Base-by-base conservation (phyloP, 495 filamentous ascomycete genomes). In the Penicillium paradoxum region DNA sequence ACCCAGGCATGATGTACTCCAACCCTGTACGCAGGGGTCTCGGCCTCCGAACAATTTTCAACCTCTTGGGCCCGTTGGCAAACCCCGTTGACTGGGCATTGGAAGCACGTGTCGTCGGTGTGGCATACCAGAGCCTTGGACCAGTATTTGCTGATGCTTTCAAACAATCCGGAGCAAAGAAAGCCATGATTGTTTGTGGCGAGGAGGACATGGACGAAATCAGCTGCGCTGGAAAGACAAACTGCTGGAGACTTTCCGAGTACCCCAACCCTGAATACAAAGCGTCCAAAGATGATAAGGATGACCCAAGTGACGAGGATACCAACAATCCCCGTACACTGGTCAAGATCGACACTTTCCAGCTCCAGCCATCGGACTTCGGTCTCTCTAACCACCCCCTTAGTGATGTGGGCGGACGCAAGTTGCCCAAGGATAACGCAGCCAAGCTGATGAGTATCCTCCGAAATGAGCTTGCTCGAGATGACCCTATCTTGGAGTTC, bases 131-230 rank as follows among this genome's bases (percentile, higher is more conserved):
- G 57, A 85, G 86, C 48, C 78, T 99, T 21, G 95, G 92, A 1
- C 83, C 82, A 6, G 83, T 90, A 13, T 99, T 97, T 66, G 90
- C 86, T 2, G 87, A 93, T 51, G 90, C 93, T 8, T 73, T 99
- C 40, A 73, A 76, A 11, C 73, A 95, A 50, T 79, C 79, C n/a
- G 91, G 91, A 29, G 81, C 83, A 4, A 79, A 75, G 56, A 96
- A 95, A 65, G 91, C 87, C 2, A 77, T 99, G 68, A 85, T 99
- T 5, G 88, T 97, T 6, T 97, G 91, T 65, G 93, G 95, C 27
- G 85, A 86, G 53, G 93, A 97, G 70, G 88, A 97, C 46, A 82
- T 99, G 44, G 93, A 99, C 66, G 93, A 99, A 72, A 84, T 99
- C 50, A 90, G 85, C 55, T 95, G 89, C 59, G 93, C 91, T 3